Evolutionary conservation across 2,329 filamentous ascomycete species (phyloP), one percentile per base, ranked within the genome.

Genomic region (Fusarium succisae): DNA sequence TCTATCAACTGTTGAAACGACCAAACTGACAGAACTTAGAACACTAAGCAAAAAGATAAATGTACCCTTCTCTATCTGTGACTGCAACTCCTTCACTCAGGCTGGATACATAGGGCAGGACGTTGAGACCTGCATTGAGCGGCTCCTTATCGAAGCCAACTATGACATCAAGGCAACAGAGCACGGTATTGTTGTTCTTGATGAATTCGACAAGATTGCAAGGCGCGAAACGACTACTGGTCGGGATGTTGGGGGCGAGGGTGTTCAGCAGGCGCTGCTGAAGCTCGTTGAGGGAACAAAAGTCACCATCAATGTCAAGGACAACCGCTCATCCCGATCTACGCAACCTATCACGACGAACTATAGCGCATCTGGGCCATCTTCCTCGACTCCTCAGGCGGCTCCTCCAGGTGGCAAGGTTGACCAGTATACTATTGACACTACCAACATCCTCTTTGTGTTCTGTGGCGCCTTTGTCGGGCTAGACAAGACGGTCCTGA

Each of bases 101-200:
- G 96, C 96, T 9, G 96, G 96, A 32, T 99, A 99, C 78, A 98
- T 99, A 76, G 96, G 96, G 37, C 96, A 98, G 80, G 96, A 99
- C 80, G 96, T 96, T n/a, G 96, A 99, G 80, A 92, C 94, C 2
- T 98, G 96, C 77, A 94, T 99, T 45, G 94, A 98, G 79, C 89
- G 96, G 50, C 87, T 99, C 32, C 87, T 99, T 15, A 93, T 97
- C 63, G 95, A 97, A 67, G 91, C 96, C 14, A 96, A 97, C 81
- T 97, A 97, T 82, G 93, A 97, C 76, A 90, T 96, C 35, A 91
- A 91, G 66, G 91, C 92, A 62, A 92, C 95, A 13, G 96, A 99
- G 80, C 90, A 94, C 60, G 96, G 96, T 10, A 98, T 99, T 63
- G 94, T 99, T 53, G 96, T 97, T 63, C 87, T 99, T 26, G 96